Base-by-base conservation (phyloP, 1,284 basidiomycete species). In the Cystobasidium sp. region DNA sequence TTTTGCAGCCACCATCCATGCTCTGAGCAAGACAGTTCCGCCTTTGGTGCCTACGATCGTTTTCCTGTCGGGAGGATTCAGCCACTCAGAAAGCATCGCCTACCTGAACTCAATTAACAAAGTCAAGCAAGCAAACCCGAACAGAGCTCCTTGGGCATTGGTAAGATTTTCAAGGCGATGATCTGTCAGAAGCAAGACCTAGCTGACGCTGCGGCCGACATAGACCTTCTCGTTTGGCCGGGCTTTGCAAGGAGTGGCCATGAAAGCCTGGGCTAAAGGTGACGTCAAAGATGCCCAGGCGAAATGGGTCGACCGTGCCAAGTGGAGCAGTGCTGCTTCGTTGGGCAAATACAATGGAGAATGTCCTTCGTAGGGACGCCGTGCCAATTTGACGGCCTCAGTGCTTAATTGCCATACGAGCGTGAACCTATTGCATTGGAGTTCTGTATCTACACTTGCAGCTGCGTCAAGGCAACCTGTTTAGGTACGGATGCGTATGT, bases 141-240 rank as follows among this genome's bases (percentile, higher is more conserved):
- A 51, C 31, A 20, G 56, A n/a, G 69, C 69, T 41, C 69, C 69
- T 3, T 71, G 69, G 69, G 69, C 59, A 41, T 51, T 69, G 43
- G 68, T 69, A 22, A 61, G 68, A 39, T 31, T 31, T 9, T 37
- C 20, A 18, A 5, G 9, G 24, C 44, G 16, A 12, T 20, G 12
- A 16, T 10, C 43, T 31, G n/a, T 8, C 5, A 5, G 18, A n/a
- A 12, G 55, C 22, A 37, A 6, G 31, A 31, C 31, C 31, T 31
- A 31, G 31, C 31, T 31, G 31, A 31, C 31, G 31, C 31, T 31
- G 31, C 31, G 31, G 31, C 31, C 31, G 31, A 31, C 81, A 16
- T 76, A 86, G 51, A 84, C 84, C 4, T 87, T 87, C 78, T 86
- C 86, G 18, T 87, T 85, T 79, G 85, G 86, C 31, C 78, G 85